Conservation (phyloP, 495 filamentous ascomycete species). For the Penicillium paradoxum region DNA sequence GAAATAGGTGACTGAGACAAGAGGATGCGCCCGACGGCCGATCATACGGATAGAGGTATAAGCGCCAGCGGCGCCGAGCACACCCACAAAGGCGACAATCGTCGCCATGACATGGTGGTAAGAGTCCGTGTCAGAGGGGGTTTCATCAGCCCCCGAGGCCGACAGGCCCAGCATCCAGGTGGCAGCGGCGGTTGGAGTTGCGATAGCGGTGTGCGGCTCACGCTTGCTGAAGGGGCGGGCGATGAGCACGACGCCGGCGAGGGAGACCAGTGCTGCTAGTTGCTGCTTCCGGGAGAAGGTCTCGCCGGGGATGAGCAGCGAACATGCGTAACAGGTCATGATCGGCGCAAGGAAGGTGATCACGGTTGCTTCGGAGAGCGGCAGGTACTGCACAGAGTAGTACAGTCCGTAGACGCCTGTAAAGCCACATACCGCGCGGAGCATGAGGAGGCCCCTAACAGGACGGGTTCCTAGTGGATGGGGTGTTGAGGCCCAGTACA, state of each 20-base stretch:
- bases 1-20: slow-evolving; percentile 87
- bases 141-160: slow-evolving; percentile 13
- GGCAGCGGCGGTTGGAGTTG: neutral
- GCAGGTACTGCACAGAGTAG: slow-evolving; percentile 81
- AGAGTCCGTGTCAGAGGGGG: slow-evolving; percentile 32
- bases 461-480: slow-evolving; percentile 65
- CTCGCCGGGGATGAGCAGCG: slow-evolving; percentile 64
- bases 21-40: slow-evolving; percentile 73
- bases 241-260: slow-evolving; percentile 80
- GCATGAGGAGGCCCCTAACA: slow-evolving; percentile 61
- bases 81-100: slow-evolving; percentile 68
- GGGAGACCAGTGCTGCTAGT: slow-evolving; percentile 67
- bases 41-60: slow-evolving; percentile 82
- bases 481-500: slow-evolving; percentile 64
- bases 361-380: slow-evolving; percentile 86
- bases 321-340: slow-evolving; percentile 78
- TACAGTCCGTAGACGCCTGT: slow-evolving; percentile 79
- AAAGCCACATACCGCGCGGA: slow-evolving; percentile 72
- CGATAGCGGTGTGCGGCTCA: neutral
- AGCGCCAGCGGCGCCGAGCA: slow-evolving; percentile 71
- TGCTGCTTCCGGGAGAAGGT: slow-evolving; percentile 77
- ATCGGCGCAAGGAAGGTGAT: slow-evolving; percentile 86
- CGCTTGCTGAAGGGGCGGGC: slow-evolving; percentile 57
- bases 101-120: slow-evolving; percentile 70
- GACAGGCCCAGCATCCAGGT: slow-evolving; percentile 5